Percentiles rank a stretch among this genome's conserved stretches.
Evolutionary conservation across 441 rosid species (phyloP).

Genomic region (Isatis lusitanica): DNA sequence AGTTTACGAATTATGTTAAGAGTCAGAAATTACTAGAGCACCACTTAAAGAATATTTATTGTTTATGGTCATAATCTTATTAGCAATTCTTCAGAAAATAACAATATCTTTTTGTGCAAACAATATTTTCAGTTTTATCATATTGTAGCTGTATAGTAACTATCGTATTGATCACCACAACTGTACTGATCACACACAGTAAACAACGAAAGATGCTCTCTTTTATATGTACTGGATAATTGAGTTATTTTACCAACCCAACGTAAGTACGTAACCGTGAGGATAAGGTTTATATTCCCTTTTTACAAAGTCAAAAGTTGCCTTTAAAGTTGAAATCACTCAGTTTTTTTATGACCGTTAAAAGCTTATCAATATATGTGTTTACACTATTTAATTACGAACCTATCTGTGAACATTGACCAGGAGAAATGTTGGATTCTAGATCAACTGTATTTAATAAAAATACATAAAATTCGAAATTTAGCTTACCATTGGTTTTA

Average conservation of each 20-base stretch:
- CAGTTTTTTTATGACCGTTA: slow-evolving; percentile 4
- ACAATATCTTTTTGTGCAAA: neutral
- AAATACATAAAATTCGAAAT: neutral
- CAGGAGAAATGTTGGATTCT: neutral
- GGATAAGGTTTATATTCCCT: slow-evolving; percentile 26
- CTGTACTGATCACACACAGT: neutral
- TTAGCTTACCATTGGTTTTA: neutral
- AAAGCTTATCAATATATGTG: slow-evolving; percentile 21
- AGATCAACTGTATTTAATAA: neutral
- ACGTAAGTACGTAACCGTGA: neutral
- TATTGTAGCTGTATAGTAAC: neutral
- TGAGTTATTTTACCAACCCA: slow-evolving; percentile 29
- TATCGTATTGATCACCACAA: neutral
- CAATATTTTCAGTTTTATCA: no score
- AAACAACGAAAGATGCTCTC: slow-evolving; percentile 1
- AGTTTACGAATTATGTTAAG: no score
- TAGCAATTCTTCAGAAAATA: neutral
- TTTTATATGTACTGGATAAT: neutral
- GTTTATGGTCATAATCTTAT: neutral
- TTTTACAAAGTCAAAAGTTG: slow-evolving; percentile 28
- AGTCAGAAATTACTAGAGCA: no score
- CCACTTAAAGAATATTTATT: neutral
- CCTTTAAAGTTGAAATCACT: slow-evolving; percentile 12
- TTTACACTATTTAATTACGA: slow-evolving; percentile 12
- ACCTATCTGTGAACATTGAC: slow-evolving; percentile 1